Evolutionary conservation across 768 basidiomycete species (phyloP).

Genomic region (Coprinellus micaceus): DNA sequence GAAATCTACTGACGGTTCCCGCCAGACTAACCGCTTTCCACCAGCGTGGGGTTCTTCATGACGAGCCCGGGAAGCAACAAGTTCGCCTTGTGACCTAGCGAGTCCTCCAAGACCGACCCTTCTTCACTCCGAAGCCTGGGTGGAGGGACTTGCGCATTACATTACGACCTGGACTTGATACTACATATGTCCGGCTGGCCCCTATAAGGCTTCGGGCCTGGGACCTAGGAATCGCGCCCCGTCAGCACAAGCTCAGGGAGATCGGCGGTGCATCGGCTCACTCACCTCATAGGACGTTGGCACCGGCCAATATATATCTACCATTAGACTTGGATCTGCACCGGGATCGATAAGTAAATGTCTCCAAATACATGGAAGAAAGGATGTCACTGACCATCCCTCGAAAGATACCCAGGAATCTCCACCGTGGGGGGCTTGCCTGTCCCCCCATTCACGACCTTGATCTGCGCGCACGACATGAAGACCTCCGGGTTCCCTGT

Average conservation of each 20-base stretch:
- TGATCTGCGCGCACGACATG: constrained; percentile 42
- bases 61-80: background rate
- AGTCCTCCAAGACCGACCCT: no score
- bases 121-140: no score
- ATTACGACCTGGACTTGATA: constrained; percentile 2
- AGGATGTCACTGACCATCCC: constrained; percentile 16
- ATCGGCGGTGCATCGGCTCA: background rate
- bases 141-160: no score
- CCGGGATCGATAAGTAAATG: background rate
- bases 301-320: constrained; percentile 25
- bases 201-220: constrained; percentile 7
- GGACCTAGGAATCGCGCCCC: constrained; percentile 1
- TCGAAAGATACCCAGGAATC: constrained; percentile 39
- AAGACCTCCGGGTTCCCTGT: constrained; percentile 40
- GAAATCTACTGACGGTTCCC: no score
- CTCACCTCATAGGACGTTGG: constrained; percentile 23
- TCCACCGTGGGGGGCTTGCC: constrained; percentile 38
- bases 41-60: no score
- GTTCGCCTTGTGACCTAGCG: background rate
- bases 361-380: background rate
- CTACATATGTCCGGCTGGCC: constrained; percentile 9
- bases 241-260: background rate
- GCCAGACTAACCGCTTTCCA: no score
- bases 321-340: constrained; percentile 20
- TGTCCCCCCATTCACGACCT: constrained; percentile 35